These are phyloP conservation scores for Lycium barbarum DNA, from an alignment of 257 asterid species.

Conservation along the genomic window DNA sequence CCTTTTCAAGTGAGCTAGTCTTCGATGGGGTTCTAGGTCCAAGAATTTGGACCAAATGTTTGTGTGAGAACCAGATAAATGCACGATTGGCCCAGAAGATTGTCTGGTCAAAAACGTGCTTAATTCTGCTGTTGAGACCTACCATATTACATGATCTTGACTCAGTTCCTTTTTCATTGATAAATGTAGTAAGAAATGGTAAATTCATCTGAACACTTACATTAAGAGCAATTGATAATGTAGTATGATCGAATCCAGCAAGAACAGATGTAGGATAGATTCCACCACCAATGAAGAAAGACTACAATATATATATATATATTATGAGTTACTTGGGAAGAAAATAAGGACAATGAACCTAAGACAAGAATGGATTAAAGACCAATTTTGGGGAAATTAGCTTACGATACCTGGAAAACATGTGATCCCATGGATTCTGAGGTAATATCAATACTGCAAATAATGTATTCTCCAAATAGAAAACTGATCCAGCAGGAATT, in stretches of 20 bases:
- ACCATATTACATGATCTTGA: neutral
- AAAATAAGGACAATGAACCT: neutral
- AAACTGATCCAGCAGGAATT: conserved; percentile 75
- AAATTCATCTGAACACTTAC: conserved; percentile 45
- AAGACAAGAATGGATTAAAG: neutral
- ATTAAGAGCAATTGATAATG: conserved; percentile 62
- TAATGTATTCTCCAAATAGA: conserved; percentile 64
- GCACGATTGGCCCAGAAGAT: conserved; percentile 63
- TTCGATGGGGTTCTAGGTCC: conserved; percentile 48
- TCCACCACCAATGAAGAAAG: conserved; percentile 89
- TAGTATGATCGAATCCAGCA: conserved; percentile 63
- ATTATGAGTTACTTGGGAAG: neutral
- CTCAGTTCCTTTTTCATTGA: neutral
- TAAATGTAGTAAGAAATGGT: neutral
- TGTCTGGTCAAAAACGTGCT: conserved; percentile 50
- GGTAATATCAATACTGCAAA: conserved; percentile 68
- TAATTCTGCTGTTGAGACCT: conserved; percentile 67
- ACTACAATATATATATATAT: conserved; percentile 40
- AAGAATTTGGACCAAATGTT: conserved; percentile 59
- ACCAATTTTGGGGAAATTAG: neutral
- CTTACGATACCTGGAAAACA: conserved; percentile 59
- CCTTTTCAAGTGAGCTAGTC: conserved; percentile 57
- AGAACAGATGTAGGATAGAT: conserved; percentile 69
- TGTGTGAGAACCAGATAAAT: conserved; percentile 46
- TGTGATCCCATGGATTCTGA: conserved; percentile 58